phyloP scores from a whole-genome alignment of 2,329 filamentous ascomycete species.

The Berkeleyomyces basicola region DNA sequence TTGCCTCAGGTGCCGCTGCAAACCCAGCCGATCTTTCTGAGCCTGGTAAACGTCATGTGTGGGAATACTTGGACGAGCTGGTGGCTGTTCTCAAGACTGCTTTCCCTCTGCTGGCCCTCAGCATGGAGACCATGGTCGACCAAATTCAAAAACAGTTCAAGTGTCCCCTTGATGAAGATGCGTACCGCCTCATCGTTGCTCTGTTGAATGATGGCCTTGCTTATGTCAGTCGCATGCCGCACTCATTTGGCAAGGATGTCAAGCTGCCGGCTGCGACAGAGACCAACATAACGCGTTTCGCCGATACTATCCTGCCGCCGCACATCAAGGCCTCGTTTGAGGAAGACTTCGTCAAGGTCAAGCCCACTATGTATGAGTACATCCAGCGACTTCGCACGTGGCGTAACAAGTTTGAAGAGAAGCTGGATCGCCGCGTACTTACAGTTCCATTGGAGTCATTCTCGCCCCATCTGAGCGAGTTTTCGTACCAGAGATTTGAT shows the following conservation, averaged over 20 bases:
- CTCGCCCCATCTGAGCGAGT: constrained; percentile 86
- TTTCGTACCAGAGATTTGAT: constrained; percentile 94
- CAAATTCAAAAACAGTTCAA: constrained; percentile 99
- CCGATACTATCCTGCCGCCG: constrained; percentile 82
- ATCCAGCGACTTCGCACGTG: constrained; percentile 91
- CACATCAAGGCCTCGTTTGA: constrained; percentile 96
- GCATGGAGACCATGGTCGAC: constrained; percentile 99
- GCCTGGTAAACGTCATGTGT: constrained; percentile 56
- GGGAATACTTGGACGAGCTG: constrained; percentile 93
- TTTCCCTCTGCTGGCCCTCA: constrained; percentile 84
- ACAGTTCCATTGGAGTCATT: constrained; percentile 65
- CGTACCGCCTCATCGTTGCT: constrained; percentile 92
- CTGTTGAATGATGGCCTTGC: constrained; percentile 88
- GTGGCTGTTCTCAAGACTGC: constrained; percentile 92
- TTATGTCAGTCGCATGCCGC: constrained; percentile 76
- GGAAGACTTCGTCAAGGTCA: constrained; percentile 86
- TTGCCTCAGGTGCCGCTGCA: neutral
- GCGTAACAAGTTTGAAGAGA: constrained; percentile 96
- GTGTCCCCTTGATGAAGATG: constrained; percentile 94
- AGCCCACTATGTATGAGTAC: constrained; percentile 96
- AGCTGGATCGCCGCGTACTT: constrained; percentile 68
- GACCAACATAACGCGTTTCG: constrained; percentile 90
- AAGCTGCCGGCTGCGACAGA: constrained; percentile 84
- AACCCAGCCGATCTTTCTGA: constrained; percentile 14
- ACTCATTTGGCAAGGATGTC: constrained; percentile 74